A percentile compares a stretch with the other conserved stretches of the same genome.
Evolutionary conservation across 768 basidiomycete genomes (phyloP).

Genomic region (Naganishia friedmannii): DNA sequence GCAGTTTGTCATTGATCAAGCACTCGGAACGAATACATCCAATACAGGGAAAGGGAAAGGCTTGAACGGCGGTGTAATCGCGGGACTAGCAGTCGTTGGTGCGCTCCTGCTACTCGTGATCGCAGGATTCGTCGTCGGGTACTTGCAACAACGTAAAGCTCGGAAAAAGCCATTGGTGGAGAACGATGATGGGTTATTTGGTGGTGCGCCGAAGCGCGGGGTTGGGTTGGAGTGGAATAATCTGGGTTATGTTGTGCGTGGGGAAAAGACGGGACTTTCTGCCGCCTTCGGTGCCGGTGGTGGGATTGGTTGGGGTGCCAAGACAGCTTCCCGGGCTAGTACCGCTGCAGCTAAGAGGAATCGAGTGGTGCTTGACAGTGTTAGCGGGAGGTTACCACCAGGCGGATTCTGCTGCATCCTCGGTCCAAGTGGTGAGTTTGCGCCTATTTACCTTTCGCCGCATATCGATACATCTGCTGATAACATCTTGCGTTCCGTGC

Average conservation of each 20-base stretch:
- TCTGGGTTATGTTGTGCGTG: conserved; percentile 63
- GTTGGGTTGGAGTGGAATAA: conserved; percentile 67
- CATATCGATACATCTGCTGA: too few relatives aligned
- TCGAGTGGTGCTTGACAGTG: conserved; percentile 66
- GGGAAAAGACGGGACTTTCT: not conserved
- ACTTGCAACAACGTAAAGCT: conserved; percentile 14
- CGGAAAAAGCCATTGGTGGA: conserved; percentile 28
- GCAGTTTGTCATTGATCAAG: conserved; percentile 70
- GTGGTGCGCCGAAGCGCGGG: conserved; percentile 55
- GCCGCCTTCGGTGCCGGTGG: not conserved
- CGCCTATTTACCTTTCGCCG: too few relatives aligned
- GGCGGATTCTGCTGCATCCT: conserved; percentile 89
- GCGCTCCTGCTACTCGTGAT: conserved; percentile 62
- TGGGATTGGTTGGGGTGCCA: not conserved
- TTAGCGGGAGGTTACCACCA: conserved; percentile 68
- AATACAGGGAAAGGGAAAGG: conserved; percentile 52
- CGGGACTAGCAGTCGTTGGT: conserved; percentile 81
- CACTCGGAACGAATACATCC: conserved; percentile 46
- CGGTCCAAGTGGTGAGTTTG: conserved; percentile 70
- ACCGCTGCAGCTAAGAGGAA: conserved; percentile 47
- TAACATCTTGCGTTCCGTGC: too few relatives aligned
- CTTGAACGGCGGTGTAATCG: conserved; percentile 79
- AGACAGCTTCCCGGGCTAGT: not conserved
- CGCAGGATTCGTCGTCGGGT: conserved; percentile 63
- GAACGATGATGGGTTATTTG: conserved; percentile 48